A percentile compares a stretch with the other conserved stretches of the same genome.
Evolutionary conservation across 2,329 filamentous ascomycete species (phyloP).

Genomic region (Cytospora mali): DNA sequence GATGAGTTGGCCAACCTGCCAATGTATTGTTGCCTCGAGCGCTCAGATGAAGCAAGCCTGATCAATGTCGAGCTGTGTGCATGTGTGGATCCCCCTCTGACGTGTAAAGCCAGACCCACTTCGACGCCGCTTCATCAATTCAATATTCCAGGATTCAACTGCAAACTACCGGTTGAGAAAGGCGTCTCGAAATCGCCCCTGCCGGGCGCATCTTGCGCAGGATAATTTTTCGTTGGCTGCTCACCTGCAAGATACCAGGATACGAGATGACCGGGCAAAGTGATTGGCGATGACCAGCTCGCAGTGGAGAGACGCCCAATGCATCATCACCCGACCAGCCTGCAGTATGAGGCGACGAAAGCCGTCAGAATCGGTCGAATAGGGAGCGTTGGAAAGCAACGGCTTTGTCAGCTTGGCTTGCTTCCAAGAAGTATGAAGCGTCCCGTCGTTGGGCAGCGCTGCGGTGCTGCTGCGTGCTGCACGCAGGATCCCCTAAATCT

Average conservation of each 20-base stretch:
- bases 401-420: conserved; percentile 16
- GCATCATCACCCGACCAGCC: background rate
- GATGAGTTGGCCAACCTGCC: background rate
- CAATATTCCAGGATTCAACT: background rate
- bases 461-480: too few species aligned
- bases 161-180: background rate
- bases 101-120: background rate
- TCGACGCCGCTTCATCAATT: too few species aligned
- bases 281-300: conserved; percentile 16
- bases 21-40: background rate
- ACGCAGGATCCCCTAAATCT: background rate
- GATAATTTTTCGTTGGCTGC: conserved; percentile 18
- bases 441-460: background rate
- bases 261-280: background rate
- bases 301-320: conserved; percentile 8
- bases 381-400: background rate
- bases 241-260: conserved; percentile 13
- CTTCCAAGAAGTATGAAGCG: too few species aligned
- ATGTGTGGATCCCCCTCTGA: background rate
- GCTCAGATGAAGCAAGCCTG: background rate
- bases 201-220: conserved; percentile 13
- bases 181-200: background rate
- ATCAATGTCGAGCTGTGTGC: background rate
- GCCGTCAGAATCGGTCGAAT: conserved; percentile 4
- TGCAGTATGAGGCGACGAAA: conserved; percentile 8